Evolutionary conservation across 75 land plant species (phyloP), one percentile per base, ranked within the genome.

Genomic region (Larix kaempferi): DNA sequence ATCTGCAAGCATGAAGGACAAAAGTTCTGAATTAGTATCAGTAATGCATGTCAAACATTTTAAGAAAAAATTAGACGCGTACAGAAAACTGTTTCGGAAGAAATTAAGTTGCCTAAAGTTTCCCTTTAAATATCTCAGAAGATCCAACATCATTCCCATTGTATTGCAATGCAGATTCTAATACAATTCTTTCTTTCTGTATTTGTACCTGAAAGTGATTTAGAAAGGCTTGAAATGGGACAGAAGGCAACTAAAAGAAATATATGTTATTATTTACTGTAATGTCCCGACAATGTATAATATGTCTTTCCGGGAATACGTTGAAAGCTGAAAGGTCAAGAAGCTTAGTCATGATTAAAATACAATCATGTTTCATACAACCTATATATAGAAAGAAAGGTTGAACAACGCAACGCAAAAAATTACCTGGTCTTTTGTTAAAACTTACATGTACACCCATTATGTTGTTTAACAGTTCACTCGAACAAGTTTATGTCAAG

Each of bases 1-100:
- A 96, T 94, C 99, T 94, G 88, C 21, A 77, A 22, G 44, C 44
- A 80, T 15, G n/a, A 41, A 76, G 12, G 33, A 15, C 6, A 65
- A 65, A 39, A 8, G 19, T 64, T 66, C 10, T 65, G 21, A 65
- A 65, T 41, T 39, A 69, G 23, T 37, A 41, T 13, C 25, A 25
- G n/a, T 6, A 21, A 41, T 41, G 73, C 8, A 69, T 21, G 8
- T 49, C 54, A 49, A 49, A 49, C 52, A 39, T 69, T 22, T 44
- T 41, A 69, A 69, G 19, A 41, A 19, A 17, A 58, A 58, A 58
- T 17, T 15, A 21, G 60, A 58, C 22, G 6, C 19, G 22, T 17
- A 58, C 60, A 58, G 22, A 58, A 58, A 58, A 17, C 60, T 6
- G 1, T 4, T 58, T 21, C 19, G 60, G 19, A n/a, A n/a, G n/a